Evolutionary conservation across 768 basidiomycete genomes (phyloP).

Genomic region (Lactarius tabidus): DNA sequence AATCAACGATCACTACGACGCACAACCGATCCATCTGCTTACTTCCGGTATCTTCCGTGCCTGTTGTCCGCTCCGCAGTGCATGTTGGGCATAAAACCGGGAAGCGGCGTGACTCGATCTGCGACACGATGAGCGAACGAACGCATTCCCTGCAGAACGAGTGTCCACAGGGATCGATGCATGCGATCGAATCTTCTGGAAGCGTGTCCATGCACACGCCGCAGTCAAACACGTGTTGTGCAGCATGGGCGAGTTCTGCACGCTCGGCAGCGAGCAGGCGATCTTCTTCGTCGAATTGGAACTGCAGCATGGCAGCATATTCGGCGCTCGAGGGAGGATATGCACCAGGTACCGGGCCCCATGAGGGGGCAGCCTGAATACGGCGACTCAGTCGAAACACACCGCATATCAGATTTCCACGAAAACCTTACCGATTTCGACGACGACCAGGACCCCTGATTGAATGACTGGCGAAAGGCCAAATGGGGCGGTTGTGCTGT

Average conservation of each 20-base stretch:
- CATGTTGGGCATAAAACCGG: constrained; percentile 63
- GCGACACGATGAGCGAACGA: constrained; percentile 39
- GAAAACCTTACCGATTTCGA: constrained; percentile 2
- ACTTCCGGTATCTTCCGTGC: constrained; percentile 33
- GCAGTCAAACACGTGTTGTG: constrained; percentile 41
- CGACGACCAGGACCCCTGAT: not conserved
- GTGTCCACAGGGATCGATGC: constrained; percentile 46
- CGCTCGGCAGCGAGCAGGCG: constrained; percentile 9
- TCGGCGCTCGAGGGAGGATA: not conserved
- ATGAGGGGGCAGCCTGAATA: not conserved
- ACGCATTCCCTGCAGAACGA: constrained; percentile 53
- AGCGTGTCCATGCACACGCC: constrained; percentile 52
- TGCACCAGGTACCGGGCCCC: constrained; percentile 4
- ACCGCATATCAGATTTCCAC: not conserved
- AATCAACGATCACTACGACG: not conserved
- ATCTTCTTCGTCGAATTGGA: constrained; percentile 20
- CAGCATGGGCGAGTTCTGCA: constrained; percentile 4
- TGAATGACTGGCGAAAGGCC: constrained; percentile 1
- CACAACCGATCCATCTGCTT: constrained; percentile 19
- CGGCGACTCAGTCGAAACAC: not conserved
- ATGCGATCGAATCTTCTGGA: constrained; percentile 40
- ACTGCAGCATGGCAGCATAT: constrained; percentile 8
- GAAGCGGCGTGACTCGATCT: constrained; percentile 49
- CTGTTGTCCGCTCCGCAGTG: constrained; percentile 29
- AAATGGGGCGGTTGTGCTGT: not conserved